phyloP scores from a whole-genome alignment of 805 yeast genomes.

The Yarrowia alimentaria region DNA sequence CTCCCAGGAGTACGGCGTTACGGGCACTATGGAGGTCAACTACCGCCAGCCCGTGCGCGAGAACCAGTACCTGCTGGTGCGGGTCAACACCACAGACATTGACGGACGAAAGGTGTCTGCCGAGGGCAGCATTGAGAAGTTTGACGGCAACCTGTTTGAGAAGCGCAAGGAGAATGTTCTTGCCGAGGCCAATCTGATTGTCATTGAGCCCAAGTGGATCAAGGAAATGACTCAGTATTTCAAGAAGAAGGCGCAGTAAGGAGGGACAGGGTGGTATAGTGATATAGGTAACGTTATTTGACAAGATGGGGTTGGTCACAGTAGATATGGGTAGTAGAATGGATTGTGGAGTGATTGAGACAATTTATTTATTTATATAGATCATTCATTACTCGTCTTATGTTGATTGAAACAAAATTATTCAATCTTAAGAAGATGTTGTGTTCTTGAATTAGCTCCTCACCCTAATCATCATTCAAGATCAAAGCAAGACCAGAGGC shows the following conservation, averaged over 20 bases:
- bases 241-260: conserved; percentile 1
- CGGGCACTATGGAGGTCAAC: conserved; percentile 67
- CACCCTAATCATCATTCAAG: too few relatives aligned
- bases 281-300: too few relatives aligned
- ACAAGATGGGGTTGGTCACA: too few relatives aligned
- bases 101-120: conserved; percentile 75
- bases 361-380: too few relatives aligned
- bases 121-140: conserved; percentile 56
- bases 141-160: conserved; percentile 36
- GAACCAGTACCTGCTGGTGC: conserved; percentile 59
- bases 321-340: too few relatives aligned
- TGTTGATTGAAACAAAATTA: too few relatives aligned
- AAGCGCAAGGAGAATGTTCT: conserved; percentile 42
- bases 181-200: conserved; percentile 65
- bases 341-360: too few relatives aligned
- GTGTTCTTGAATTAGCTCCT: too few relatives aligned
- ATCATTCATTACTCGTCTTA: too few relatives aligned
- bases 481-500: too few relatives aligned
- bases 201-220: conserved; percentile 90
- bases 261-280: neutral
- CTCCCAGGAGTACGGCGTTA: conserved; percentile 68
- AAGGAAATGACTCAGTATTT: conserved; percentile 49
- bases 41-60: conserved; percentile 49
- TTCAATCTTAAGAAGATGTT: too few relatives aligned
- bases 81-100: conserved; percentile 57